Base-by-base conservation (phyloP, 306 rosid species). In the Gillenia trifoliata region DNA sequence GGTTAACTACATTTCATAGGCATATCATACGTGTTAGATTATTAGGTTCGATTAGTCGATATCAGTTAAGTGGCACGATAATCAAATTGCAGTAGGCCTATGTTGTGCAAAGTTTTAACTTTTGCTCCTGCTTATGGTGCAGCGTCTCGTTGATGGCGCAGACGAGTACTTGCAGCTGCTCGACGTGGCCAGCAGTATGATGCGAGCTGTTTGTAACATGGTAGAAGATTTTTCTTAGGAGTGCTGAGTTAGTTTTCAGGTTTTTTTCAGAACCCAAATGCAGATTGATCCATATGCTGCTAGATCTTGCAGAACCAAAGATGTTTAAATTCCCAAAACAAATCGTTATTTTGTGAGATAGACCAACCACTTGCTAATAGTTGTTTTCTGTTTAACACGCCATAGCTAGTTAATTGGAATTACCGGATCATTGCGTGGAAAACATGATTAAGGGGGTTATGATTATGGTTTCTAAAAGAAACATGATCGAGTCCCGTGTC, bases 161-260 rank as follows among this genome's bases (percentile, higher is more conserved):
- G 99, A 92, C 47, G 96, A 90, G 76, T 92, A 94, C 83, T 77
- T 94, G 89, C 96, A 92, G 85, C 92, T 94, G 77, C 96, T 94
- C 19, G 96, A 83, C 30, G 93, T 90, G 72, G 87, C 88, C 31
- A 83, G 99, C 89, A 83, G 70, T 65, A 77, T 88, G 38, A 92
- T 89, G 87, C 87, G 88, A 75, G 90, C 94, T 67, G 68, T 83
- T 29, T 80, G 82, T 47, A 79, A 87, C 87, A 87, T 89, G 91
- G 88, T 89, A 38, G 86, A 84, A 80, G 85, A 82, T 47, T 88
- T 86, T 73, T 77, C 90, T 29, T 83, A 66, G 12, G 81, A 75
- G 49, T 0, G 60, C 71, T 52, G 80, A 81, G 77, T 31, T 68
- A 52, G 67, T 83, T 19, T 19, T 29, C 49, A 5, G 56, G 30